These are phyloP conservation scores for Tricholoma bakamatsutake DNA, from an alignment of 768 basidiomycete genomes.

Conservation along the genomic window DNA sequence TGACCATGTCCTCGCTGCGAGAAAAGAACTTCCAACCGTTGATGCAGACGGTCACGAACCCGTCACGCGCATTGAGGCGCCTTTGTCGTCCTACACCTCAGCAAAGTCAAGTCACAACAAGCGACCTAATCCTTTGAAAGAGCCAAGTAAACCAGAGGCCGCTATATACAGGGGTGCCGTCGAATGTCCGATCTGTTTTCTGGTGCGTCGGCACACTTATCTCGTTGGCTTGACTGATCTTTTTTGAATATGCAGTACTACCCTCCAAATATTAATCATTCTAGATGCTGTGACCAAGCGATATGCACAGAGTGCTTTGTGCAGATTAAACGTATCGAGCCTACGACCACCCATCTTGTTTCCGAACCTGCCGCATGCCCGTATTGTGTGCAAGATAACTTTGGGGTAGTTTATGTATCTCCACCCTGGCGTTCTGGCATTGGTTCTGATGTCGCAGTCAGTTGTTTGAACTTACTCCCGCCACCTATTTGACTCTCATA, in stretches of 20 bases:
- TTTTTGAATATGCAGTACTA: constrained; percentile 66
- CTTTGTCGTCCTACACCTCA: constrained; percentile 21
- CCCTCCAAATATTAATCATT: constrained; percentile 94
- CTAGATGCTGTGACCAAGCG: constrained; percentile 96
- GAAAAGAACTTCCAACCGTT: constrained; percentile 57
- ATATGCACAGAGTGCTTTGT: constrained; percentile 99
- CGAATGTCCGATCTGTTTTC: constrained; percentile 98
- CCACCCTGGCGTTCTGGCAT: constrained; percentile 80
- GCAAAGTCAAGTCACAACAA: constrained; percentile 41
- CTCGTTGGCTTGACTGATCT: constrained; percentile 22
- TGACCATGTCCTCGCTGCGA: constrained; percentile 76
- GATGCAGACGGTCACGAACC: constrained; percentile 39
- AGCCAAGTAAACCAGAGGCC: constrained; percentile 68
- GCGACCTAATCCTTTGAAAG: constrained; percentile 55
- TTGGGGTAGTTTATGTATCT: constrained; percentile 84
- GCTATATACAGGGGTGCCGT: constrained; percentile 77
- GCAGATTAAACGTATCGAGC: constrained; percentile 95
- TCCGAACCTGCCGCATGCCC: constrained; percentile 97
- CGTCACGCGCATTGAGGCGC: constrained; percentile 40
- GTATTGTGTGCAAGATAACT: constrained; percentile 96
- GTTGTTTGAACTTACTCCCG: constrained; percentile 13
- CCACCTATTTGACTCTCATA: constrained; percentile 5
- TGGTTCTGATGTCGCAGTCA: constrained; percentile 66
- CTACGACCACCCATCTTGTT: constrained; percentile 90
- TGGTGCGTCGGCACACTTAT: constrained; percentile 50